Evolutionary conservation across 306 rosid species (phyloP).

Genomic region (Fragaria nilgerrensis): DNA sequence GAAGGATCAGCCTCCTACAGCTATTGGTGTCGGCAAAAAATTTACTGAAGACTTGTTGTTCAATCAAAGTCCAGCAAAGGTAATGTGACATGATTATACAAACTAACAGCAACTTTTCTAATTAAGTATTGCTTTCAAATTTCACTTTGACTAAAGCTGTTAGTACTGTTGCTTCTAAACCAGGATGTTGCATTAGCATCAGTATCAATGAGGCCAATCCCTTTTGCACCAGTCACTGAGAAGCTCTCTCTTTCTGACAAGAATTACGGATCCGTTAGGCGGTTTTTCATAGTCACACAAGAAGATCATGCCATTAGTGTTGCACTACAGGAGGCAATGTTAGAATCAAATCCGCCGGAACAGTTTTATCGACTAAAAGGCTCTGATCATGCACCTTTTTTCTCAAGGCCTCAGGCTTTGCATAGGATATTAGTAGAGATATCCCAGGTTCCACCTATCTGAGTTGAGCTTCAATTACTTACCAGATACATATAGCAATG

Average conservation of each 20-base stretch:
- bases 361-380: slow-evolving; percentile 60
- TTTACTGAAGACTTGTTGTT: slow-evolving; percentile 61
- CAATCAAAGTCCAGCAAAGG: slow-evolving; percentile 78
- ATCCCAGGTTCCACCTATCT: slow-evolving; percentile 33
- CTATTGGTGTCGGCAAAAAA: slow-evolving; percentile 59
- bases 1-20: slow-evolving; percentile 61
- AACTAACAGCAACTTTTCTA: neutral
- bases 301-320: slow-evolving; percentile 67
- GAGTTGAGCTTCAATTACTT: slow-evolving; percentile 1
- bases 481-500: neutral
- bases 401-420: slow-evolving; percentile 83
- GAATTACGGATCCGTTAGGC: slow-evolving; percentile 61
- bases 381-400: slow-evolving; percentile 74
- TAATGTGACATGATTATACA: slow-evolving; percentile 30
- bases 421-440: slow-evolving; percentile 68
- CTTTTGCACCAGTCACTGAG: slow-evolving; percentile 71
- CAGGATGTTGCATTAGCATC: slow-evolving; percentile 82
- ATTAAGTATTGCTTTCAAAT: neutral
- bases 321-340: slow-evolving; percentile 62
- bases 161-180: neutral
- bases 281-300: slow-evolving; percentile 61
- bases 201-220: slow-evolving; percentile 70
- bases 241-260: slow-evolving; percentile 57
- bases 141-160: neutral
- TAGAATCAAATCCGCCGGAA: slow-evolving; percentile 54